These are phyloP conservation scores for Aspergillus arachidicola DNA, from an alignment of 2,329 filamentous ascomycete species.

Conservation along the genomic window DNA sequence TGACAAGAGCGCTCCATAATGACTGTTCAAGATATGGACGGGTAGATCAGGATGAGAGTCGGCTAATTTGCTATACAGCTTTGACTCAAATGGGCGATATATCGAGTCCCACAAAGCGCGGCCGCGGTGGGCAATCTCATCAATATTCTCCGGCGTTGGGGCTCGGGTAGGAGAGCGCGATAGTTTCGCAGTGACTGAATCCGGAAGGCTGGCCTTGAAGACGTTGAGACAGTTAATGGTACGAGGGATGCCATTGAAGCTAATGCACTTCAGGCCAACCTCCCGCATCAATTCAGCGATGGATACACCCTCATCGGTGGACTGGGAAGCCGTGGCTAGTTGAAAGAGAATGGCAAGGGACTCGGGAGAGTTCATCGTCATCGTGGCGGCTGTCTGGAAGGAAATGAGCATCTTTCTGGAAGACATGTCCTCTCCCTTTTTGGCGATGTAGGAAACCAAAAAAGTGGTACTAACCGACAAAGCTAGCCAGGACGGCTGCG, in stretches of 20 bases:
- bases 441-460: not conserved
- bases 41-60: conserved; percentile 80
- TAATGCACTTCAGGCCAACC: conserved; percentile 51
- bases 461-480: conserved; percentile 55
- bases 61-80: conserved; percentile 71
- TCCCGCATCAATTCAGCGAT: conserved; percentile 47
- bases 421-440: not conserved
- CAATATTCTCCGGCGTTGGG: conserved; percentile 57
- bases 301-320: conserved; percentile 29
- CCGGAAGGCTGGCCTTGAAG: conserved; percentile 66
- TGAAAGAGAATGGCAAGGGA: conserved; percentile 67
- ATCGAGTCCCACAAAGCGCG: conserved; percentile 72
- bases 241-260: conserved; percentile 67
- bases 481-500: conserved; percentile 66
- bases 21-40: conserved; percentile 73
- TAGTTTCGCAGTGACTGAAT: conserved; percentile 56
- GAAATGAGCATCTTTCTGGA: not conserved
- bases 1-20: conserved; percentile 74
- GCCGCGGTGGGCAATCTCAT: conserved; percentile 60
- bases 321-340: conserved; percentile 36
- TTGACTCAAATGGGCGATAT: conserved; percentile 73
- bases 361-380: conserved; percentile 84
- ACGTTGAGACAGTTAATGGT: conserved; percentile 80
- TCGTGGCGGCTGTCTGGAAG: conserved; percentile 74
- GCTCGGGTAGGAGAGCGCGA: conserved; percentile 60